Conservation (phyloP, 148 eudicot genomes). For the Vaccinium corymbosum region DNA sequence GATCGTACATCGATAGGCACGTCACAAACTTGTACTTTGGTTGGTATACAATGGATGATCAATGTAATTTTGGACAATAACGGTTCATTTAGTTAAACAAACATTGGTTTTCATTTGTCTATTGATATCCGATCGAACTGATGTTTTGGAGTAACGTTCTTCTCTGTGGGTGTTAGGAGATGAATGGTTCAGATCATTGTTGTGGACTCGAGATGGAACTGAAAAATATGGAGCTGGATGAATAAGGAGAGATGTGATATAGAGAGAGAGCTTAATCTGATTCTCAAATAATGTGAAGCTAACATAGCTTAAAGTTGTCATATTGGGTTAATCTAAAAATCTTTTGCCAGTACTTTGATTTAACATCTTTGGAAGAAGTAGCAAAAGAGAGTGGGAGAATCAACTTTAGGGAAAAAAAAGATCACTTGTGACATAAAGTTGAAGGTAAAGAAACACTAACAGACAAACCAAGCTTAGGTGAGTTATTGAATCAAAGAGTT, state of each 20-base stretch:
- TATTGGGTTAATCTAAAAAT: neutral
- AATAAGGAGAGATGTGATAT: neutral
- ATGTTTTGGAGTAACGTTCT: neutral
- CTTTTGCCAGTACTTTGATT: neutral
- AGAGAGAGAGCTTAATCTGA: neutral
- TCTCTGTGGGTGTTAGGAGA: neutral
- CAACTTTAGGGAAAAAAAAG: neutral
- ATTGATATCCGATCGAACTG: neutral
- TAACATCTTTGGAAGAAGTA: conserved; percentile 15
- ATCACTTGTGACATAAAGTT: conserved; percentile 4
- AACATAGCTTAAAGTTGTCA: neutral
- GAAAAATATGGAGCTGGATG: neutral
- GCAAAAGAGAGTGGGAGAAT: neutral
- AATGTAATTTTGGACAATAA: neutral
- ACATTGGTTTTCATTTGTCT: neutral
- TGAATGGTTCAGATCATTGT: neutral
- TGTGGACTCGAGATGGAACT: neutral
- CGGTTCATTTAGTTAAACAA: neutral
- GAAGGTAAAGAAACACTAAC: conserved; percentile 4
- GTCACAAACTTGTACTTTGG: neutral
- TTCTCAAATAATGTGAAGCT: neutral
- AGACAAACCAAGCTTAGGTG: conserved; percentile 1
- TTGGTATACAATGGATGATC: neutral
- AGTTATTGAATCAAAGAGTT: conserved; percentile 7
- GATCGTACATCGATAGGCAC: neutral